These are phyloP conservation scores for Podospora pseudoanserina DNA, from an alignment of 495 filamentous ascomycete species.

Conservation along the genomic window DNA sequence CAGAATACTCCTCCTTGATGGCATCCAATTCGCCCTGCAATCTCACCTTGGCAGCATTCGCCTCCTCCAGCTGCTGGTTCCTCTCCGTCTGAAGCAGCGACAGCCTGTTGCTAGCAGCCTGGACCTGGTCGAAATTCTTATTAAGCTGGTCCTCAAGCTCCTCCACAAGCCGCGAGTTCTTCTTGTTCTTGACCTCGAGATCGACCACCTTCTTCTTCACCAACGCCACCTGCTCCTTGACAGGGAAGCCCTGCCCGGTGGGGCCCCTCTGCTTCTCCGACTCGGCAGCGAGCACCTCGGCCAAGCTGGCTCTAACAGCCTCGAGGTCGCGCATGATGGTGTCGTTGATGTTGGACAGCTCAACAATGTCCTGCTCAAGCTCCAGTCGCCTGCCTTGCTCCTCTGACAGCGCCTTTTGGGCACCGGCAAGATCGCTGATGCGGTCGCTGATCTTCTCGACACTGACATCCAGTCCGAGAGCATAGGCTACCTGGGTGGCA, in stretches of 20 bases:
- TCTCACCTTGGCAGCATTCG: constrained; percentile 46
- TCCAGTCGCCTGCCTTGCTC: constrained; percentile 56
- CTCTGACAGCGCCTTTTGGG: constrained; percentile 45
- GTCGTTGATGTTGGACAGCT: constrained; percentile 52
- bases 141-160: constrained; percentile 97
- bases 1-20: constrained; percentile 57
- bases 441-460: constrained; percentile 53
- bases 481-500: constrained; percentile 52
- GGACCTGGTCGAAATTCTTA: constrained; percentile 88
- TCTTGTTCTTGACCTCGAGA: constrained; percentile 63
- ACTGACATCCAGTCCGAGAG: constrained; percentile 51
- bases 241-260: not conserved
- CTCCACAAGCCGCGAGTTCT: constrained; percentile 85
- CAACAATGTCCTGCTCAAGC: constrained; percentile 46
- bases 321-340: constrained; percentile 54
- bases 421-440: constrained; percentile 49
- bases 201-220: constrained; percentile 68
- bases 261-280: constrained; percentile 45
- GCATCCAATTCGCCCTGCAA: constrained; percentile 56
- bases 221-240: constrained; percentile 20
- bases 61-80: constrained; percentile 58
- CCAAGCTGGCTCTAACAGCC: constrained; percentile 44
- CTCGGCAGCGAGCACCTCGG: constrained; percentile 42
- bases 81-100: constrained; percentile 70
- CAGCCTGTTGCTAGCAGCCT: constrained; percentile 71